Percentiles rank a stretch among this genome's conserved stretches.
Evolutionary conservation across 257 asterid species (phyloP).

Genomic region (Scutellaria baicalensis): DNA sequence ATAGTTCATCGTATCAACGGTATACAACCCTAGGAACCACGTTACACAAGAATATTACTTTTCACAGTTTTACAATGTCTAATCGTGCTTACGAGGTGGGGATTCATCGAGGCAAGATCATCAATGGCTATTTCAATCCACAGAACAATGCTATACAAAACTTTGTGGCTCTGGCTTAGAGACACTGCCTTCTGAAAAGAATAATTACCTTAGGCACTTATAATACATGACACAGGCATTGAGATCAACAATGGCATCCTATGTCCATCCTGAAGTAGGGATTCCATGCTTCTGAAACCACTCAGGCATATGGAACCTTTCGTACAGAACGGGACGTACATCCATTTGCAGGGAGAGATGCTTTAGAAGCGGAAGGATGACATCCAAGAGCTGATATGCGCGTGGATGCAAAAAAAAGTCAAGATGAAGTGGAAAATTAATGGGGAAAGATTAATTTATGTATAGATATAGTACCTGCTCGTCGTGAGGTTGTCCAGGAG

Average conservation of each 20-base stretch:
- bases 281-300: constrained; percentile 90
- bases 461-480: constrained; percentile 46
- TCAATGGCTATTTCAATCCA: constrained; percentile 20
- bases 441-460: not conserved
- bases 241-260: constrained; percentile 17
- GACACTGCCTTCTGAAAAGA: constrained; percentile 31
- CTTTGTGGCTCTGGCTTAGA: constrained; percentile 22
- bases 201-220: constrained; percentile 20
- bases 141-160: constrained; percentile 42
- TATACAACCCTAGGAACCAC: constrained; percentile 25
- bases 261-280: constrained; percentile 55
- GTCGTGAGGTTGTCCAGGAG: constrained; percentile 70
- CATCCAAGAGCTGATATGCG: constrained; percentile 68
- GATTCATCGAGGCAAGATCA: constrained; percentile 10
- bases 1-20: constrained; percentile 20
- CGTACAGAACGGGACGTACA: constrained; percentile 60
- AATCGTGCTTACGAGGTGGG: constrained; percentile 6
- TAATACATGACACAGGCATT: constrained; percentile 8
- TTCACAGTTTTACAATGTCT: constrained; percentile 30
- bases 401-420: constrained; percentile 4
- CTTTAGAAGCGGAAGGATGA: constrained; percentile 88
- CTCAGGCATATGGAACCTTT: constrained; percentile 87
- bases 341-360: constrained; percentile 82
- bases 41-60: constrained; percentile 27
- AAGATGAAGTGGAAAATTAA: not conserved